Evolutionary conservation across 345 rosid genomes (phyloP).

Genomic region (Eucalyptus tenuipes): DNA sequence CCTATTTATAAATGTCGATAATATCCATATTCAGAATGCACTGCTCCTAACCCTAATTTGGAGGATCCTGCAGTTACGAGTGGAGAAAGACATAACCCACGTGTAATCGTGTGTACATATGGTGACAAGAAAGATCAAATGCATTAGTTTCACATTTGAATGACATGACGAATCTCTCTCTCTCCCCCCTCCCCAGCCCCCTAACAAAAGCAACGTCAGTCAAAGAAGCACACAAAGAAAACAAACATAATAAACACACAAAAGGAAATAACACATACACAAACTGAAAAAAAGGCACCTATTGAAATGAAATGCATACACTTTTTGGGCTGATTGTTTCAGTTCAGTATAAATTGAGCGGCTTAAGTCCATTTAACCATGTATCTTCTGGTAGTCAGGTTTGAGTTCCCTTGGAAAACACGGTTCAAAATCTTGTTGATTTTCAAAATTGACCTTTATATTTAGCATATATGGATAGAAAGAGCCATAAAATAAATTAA

Average conservation of each 20-base stretch:
- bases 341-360: neutral
- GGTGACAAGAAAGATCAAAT: too few species aligned
- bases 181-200: too few species aligned
- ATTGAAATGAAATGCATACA: neutral
- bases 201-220: neutral
- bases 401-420: neutral
- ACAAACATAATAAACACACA: neutral
- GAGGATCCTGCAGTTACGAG: neutral
- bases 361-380: neutral
- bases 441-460: neutral
- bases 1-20: neutral
- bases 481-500: neutral
- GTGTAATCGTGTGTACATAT: neutral
- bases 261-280: neutral
- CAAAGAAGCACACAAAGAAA: neutral
- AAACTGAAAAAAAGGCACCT: neutral
- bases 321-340: neutral
- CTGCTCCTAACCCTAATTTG: neutral
- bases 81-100: neutral
- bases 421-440: neutral
- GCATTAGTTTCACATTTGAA: neutral
- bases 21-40: neutral
- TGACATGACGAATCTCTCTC: neutral
- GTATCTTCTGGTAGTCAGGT: neutral
- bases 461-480: neutral